Percentiles rank a stretch among this genome's conserved stretches.
Conservation (phyloP, 2,329 filamentous ascomycete genomes). For the Hortaea sp. region DNA sequence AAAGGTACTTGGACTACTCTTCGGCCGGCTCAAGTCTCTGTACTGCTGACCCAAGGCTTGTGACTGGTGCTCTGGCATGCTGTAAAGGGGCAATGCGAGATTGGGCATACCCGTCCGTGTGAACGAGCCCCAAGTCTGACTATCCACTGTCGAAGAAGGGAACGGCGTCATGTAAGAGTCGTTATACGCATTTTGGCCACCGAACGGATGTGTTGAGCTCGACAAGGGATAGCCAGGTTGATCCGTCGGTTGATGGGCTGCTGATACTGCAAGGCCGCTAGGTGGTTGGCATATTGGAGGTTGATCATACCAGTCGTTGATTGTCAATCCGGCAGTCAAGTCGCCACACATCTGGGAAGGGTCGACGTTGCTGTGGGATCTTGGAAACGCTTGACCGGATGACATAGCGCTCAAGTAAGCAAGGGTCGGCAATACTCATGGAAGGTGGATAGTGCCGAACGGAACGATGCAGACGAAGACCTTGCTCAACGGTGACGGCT, state of each 20-base stretch:
- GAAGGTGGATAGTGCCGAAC: constrained; percentile 11
- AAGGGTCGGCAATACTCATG: constrained; percentile 18
- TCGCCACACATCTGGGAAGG: constrained; percentile 20
- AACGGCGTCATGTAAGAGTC: constrained; percentile 26
- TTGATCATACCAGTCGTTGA: constrained; percentile 21
- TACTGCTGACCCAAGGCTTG: constrained; percentile 8
- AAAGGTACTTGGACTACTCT: constrained; percentile 35
- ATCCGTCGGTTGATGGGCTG: not conserved
- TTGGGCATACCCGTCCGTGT: constrained; percentile 17
- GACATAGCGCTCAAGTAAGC: constrained; percentile 15
- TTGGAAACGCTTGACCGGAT: constrained; percentile 19
- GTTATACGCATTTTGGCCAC: constrained; percentile 19
- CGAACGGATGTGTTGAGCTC: constrained; percentile 2
- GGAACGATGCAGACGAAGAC: constrained; percentile 17
- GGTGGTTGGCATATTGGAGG: constrained; percentile 18
- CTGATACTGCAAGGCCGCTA: not conserved
- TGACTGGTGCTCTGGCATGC: constrained; percentile 10
- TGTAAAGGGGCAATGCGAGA: constrained; percentile 11
- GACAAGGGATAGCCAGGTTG: not conserved
- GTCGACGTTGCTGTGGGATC: constrained; percentile 17
- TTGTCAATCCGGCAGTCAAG: constrained; percentile 12
- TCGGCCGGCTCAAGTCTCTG: constrained; percentile 26
- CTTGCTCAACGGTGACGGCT: constrained; percentile 8
- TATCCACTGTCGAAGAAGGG: constrained; percentile 24
- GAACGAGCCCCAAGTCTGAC: constrained; percentile 20